Evolutionary conservation across 2,329 filamentous ascomycete species (phyloP).

Genomic region (Acephala macrosclerotiorum): DNA sequence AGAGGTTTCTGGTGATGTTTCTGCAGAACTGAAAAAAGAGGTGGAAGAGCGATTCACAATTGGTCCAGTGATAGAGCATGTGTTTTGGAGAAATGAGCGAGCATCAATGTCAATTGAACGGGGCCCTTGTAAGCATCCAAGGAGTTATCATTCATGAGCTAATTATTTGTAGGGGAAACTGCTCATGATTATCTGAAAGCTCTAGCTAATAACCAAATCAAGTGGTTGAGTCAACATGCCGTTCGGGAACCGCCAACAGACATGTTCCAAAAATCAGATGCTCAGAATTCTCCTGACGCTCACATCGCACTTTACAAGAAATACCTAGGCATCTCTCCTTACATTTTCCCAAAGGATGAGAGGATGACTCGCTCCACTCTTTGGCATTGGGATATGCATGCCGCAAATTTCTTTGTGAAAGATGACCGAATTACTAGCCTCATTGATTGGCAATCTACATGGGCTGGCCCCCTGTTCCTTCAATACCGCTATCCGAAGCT

Average conservation of each 20-base stretch:
- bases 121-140: slow-evolving; percentile 48
- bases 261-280: slow-evolving; percentile 35
- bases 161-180: slow-evolving; percentile 43
- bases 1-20: slow-evolving; percentile 38
- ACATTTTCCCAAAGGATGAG: slow-evolving; percentile 42
- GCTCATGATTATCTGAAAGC: slow-evolving; percentile 44
- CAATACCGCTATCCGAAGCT: slow-evolving; percentile 40
- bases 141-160: slow-evolving; percentile 18
- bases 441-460: slow-evolving; percentile 47
- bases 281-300: slow-evolving; percentile 41
- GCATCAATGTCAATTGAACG: slow-evolving; percentile 46
- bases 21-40: slow-evolving; percentile 42
- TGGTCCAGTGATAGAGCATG: slow-evolving; percentile 46
- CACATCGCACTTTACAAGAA: slow-evolving; percentile 46
- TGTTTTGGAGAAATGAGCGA: slow-evolving; percentile 47
- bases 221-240: slow-evolving; percentile 45
- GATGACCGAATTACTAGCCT: slow-evolving; percentile 46
- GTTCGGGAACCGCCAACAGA: slow-evolving; percentile 35
- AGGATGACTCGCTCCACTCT: slow-evolving; percentile 42
- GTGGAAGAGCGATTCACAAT: slow-evolving; percentile 46
- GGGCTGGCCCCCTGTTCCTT: slow-evolving; percentile 32
- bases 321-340: slow-evolving; percentile 43
- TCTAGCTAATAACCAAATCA: slow-evolving; percentile 45
- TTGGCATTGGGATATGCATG: slow-evolving; percentile 50
- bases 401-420: slow-evolving; percentile 50